A percentile compares a stretch with the other conserved stretches of the same genome.
These are phyloP conservation scores for Scutellaria galericulata DNA, from an alignment of 257 asterid species.

Conservation along the genomic window DNA sequence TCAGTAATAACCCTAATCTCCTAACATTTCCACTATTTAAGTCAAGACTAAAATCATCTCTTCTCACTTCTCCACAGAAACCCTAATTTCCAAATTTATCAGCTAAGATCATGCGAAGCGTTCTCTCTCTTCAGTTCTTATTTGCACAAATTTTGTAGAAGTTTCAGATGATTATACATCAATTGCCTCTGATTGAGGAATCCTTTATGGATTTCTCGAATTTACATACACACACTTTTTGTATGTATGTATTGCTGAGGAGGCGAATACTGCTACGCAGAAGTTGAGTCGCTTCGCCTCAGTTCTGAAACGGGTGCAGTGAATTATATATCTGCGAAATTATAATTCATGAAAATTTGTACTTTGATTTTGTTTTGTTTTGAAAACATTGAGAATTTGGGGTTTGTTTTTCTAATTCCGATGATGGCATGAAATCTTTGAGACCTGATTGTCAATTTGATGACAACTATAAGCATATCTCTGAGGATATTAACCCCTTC, in stretches of 20 bases:
- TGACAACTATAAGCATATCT: constrained; percentile 69
- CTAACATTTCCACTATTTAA: constrained; percentile 30
- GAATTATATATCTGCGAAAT: constrained; percentile 57
- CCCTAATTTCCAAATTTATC: background rate
- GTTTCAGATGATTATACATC: background rate
- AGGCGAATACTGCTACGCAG: constrained; percentile 48
- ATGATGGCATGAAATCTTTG: constrained; percentile 95
- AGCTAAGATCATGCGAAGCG: too few species aligned
- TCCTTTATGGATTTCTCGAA: constrained; percentile 35
- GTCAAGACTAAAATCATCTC: background rate
- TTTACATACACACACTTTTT: background rate
- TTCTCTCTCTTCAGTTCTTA: too few species aligned
- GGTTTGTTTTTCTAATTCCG: constrained; percentile 39
- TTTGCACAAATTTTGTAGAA: background rate
- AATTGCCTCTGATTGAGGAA: constrained; percentile 32
- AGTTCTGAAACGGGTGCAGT: constrained; percentile 58
- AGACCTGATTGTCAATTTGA: constrained; percentile 94
- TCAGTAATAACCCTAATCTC: constrained; percentile 42
- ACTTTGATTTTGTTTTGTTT: background rate
- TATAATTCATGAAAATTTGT: background rate
- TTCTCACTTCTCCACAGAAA: background rate
- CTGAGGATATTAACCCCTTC: constrained; percentile 61
- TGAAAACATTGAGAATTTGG: background rate
- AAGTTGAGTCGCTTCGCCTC: constrained; percentile 92
- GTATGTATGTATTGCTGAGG: constrained; percentile 30